A percentile compares a stretch with the other conserved stretches of the same genome.
phyloP scores from a whole-genome alignment of 345 rosid genomes.

The Limnanthes douglasii region DNA sequence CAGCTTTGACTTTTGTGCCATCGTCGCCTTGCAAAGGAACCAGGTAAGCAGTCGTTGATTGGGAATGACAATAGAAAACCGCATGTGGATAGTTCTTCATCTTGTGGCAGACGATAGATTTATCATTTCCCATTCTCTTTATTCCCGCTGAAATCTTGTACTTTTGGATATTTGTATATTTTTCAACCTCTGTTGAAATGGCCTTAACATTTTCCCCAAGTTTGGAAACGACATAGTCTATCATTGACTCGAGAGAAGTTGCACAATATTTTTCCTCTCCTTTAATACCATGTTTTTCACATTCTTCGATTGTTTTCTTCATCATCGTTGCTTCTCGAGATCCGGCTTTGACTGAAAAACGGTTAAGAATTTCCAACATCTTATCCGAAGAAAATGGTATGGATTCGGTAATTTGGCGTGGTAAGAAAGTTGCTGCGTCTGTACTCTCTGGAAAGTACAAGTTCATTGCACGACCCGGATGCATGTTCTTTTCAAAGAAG shows the following conservation, averaged over 20 bases:
- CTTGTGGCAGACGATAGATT: slow-evolving; percentile 70
- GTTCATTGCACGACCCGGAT: slow-evolving; percentile 34
- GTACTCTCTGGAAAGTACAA: slow-evolving; percentile 39
- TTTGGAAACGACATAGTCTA: slow-evolving; percentile 53
- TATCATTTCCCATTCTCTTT: slow-evolving; percentile 25
- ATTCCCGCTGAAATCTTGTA: slow-evolving; percentile 25
- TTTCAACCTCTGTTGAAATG: slow-evolving; percentile 58
- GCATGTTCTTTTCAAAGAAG: slow-evolving; percentile 74
- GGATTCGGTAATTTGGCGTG: slow-evolving; percentile 38
- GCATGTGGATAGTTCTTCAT: slow-evolving; percentile 62
- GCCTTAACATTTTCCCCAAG: slow-evolving; percentile 39
- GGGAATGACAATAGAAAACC: slow-evolving; percentile 67
- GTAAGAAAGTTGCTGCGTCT: slow-evolving; percentile 36
- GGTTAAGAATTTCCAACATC: slow-evolving; percentile 31
- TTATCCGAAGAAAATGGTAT: slow-evolving; percentile 56
- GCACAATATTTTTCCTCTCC: slow-evolving; percentile 79
- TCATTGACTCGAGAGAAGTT: slow-evolving; percentile 74
- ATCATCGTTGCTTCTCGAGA: slow-evolving; percentile 54
- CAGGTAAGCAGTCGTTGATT: slow-evolving; percentile 30
- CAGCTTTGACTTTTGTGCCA: slow-evolving; percentile 48
- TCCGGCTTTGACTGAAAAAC: slow-evolving; percentile 35
- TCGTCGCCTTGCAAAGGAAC: slow-evolving; percentile 51
- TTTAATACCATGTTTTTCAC: slow-evolving; percentile 41
- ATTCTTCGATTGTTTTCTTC: slow-evolving; percentile 47
- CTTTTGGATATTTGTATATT: slow-evolving; percentile 24